phyloP scores from a whole-genome alignment of 306 rosid species.

The Lablab purpureus region DNA sequence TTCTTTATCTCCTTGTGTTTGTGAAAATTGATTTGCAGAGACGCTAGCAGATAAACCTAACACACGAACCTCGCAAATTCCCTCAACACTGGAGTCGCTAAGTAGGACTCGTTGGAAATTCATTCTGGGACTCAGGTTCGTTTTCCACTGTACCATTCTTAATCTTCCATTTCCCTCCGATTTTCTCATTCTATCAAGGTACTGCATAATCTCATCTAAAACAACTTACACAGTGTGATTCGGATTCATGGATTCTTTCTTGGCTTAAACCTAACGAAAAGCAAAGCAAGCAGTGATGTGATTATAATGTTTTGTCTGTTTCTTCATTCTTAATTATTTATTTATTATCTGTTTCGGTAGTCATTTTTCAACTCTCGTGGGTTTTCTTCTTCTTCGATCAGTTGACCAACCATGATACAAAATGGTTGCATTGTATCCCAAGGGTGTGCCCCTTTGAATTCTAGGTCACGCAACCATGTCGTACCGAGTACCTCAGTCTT shows the following conservation, averaged over 20 bases:
- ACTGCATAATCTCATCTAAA: background rate
- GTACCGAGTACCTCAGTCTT: conserved; percentile 40
- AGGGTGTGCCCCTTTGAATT: conserved; percentile 54
- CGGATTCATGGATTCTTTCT: no score
- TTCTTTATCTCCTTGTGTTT: background rate
- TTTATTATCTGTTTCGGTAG: background rate
- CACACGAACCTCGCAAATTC: conserved; percentile 17
- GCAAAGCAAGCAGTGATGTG: background rate
- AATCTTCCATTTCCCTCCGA: background rate
- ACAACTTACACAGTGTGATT: background rate
- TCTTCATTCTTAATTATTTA: no score
- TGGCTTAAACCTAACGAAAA: background rate
- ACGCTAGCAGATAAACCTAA: conserved; percentile 36
- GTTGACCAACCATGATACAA: conserved; percentile 64
- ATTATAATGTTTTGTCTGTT: background rate
- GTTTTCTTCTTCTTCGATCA: conserved; percentile 24
- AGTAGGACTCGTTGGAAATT: background rate
- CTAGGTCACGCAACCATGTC: conserved; percentile 41
- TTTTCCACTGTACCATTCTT: background rate
- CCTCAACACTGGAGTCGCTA: conserved; percentile 15
- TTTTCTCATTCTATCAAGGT: background rate
- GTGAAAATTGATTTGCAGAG: background rate
- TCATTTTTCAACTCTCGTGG: background rate
- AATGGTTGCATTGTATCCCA: conserved; percentile 59
- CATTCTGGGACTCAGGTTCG: background rate